Evolutionary conservation across 768 basidiomycete genomes (phyloP).

Genomic region (Calvatia gigantea): DNA sequence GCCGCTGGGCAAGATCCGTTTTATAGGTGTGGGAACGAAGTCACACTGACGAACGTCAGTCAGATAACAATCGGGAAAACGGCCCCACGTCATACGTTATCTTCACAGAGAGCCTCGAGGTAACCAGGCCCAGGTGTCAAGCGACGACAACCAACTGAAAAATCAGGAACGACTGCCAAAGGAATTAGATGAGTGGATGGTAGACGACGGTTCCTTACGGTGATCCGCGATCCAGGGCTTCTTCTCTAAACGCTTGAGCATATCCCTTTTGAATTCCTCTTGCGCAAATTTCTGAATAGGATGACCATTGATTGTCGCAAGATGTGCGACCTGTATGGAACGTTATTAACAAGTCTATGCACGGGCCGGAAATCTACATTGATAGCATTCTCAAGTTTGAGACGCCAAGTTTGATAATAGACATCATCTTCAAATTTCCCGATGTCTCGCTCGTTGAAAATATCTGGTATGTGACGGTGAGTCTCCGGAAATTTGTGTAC

Average conservation of each 20-base stretch:
- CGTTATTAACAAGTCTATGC: background rate
- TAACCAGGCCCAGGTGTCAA: constrained; percentile 68
- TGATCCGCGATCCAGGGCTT: constrained; percentile 62
- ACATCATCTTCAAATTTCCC: constrained; percentile 43
- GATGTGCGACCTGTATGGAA: constrained; percentile 31
- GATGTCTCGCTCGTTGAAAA: constrained; percentile 50
- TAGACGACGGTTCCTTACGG: constrained; percentile 27
- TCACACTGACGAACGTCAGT: constrained; percentile 36
- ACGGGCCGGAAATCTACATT: constrained; percentile 35
- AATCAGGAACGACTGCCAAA: constrained; percentile 51
- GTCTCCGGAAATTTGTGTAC: background rate
- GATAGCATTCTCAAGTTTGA: constrained; percentile 42
- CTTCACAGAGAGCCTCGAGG: constrained; percentile 59
- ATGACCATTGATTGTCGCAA: constrained; percentile 37
- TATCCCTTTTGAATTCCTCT: constrained; percentile 36
- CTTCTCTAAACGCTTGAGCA: constrained; percentile 47
- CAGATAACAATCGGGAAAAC: background rate
- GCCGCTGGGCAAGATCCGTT: constrained; percentile 47
- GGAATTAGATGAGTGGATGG: background rate
- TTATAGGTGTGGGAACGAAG: constrained; percentile 49
- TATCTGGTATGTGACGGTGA: constrained; percentile 26
- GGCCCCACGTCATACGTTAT: constrained; percentile 40
- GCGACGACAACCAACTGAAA: constrained; percentile 57
- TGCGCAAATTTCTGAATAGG: constrained; percentile 33
- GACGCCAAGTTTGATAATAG: constrained; percentile 46